Evolutionary conservation across 345 rosid species (phyloP).

Genomic region (Raphanus sativus): DNA sequence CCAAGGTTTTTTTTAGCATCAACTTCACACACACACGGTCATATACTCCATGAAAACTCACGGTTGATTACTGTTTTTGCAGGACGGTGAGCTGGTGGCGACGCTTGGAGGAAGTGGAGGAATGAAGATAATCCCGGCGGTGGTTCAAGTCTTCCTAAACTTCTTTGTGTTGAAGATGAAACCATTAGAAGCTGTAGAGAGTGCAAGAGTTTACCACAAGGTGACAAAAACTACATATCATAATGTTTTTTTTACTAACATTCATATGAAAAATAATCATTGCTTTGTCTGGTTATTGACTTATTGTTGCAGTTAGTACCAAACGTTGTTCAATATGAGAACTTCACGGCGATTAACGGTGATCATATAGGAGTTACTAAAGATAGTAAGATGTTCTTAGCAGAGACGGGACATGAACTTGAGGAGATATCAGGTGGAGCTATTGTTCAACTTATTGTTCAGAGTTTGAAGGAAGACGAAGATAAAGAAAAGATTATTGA

Average conservation of each 20-base stretch:
- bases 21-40: background rate
- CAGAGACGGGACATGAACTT: constrained; percentile 61
- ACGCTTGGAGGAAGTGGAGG: constrained; percentile 90
- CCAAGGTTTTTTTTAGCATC: constrained; percentile 39
- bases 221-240: constrained; percentile 33
- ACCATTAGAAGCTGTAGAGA: constrained; percentile 72
- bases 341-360: constrained; percentile 70
- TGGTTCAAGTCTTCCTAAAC: constrained; percentile 78
- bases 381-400: constrained; percentile 55
- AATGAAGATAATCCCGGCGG: constrained; percentile 79
- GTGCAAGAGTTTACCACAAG: constrained; percentile 78
- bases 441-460: constrained; percentile 74
- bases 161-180: constrained; percentile 72
- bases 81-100: constrained; percentile 75
- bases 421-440: constrained; percentile 55
- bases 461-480: constrained; percentile 34
- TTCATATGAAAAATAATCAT: background rate
- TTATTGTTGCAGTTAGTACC: constrained; percentile 66
- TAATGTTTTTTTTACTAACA: background rate
- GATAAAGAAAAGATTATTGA: background rate
- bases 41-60: background rate
- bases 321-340: constrained; percentile 63
- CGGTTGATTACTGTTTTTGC: constrained; percentile 19
- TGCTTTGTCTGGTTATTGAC: background rate
- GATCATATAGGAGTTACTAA: constrained; percentile 66